These are phyloP conservation scores for Globisporangium recalcitrans DNA, from an alignment of 352 stramenopile species.

Conservation along the genomic window DNA sequence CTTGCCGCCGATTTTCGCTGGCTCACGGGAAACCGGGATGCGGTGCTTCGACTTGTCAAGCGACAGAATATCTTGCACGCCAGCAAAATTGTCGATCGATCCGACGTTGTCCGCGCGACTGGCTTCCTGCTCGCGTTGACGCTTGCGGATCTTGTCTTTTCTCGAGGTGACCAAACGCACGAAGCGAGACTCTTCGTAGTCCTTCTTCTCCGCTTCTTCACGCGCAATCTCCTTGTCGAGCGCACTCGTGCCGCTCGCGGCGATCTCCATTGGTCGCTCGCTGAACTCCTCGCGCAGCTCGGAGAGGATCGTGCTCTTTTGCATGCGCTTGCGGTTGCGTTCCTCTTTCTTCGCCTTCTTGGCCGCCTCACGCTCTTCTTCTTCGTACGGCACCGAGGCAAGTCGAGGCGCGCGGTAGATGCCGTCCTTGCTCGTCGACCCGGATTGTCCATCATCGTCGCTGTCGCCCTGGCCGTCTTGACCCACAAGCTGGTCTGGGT, in stretches of 20 bases:
- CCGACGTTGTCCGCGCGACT: constrained; percentile 67
- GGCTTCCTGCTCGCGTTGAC: constrained; percentile 74
- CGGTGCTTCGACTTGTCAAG: constrained; percentile 71
- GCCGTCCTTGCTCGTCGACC: constrained; percentile 39
- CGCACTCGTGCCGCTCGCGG: constrained; percentile 49
- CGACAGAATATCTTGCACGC: constrained; percentile 70
- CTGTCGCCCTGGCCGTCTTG: constrained; percentile 45
- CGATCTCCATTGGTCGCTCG: constrained; percentile 68
- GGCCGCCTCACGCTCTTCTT: constrained; percentile 71
- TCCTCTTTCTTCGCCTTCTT: constrained; percentile 83
- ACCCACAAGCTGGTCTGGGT: constrained; percentile 60
- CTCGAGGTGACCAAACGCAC: constrained; percentile 81
- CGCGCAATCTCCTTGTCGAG: constrained; percentile 80
- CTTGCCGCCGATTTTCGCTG: constrained; percentile 63
- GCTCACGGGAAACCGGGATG: constrained; percentile 40
- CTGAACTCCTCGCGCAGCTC: constrained; percentile 85
- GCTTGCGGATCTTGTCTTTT: constrained; percentile 87
- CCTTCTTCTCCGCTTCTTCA: constrained; percentile 79
- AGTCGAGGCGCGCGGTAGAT: constrained; percentile 77
- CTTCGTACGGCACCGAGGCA: constrained; percentile 77
- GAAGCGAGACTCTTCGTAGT: constrained; percentile 83
- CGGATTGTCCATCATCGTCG: constrained; percentile 31
- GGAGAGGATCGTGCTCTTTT: constrained; percentile 81
- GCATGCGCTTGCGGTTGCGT: constrained; percentile 70
- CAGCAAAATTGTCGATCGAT: constrained; percentile 86